A percentile compares a stretch with the other conserved stretches of the same genome.
Conservation (phyloP, 2,329 filamentous ascomycete genomes). For the Trichoderma atroviride region DNA sequence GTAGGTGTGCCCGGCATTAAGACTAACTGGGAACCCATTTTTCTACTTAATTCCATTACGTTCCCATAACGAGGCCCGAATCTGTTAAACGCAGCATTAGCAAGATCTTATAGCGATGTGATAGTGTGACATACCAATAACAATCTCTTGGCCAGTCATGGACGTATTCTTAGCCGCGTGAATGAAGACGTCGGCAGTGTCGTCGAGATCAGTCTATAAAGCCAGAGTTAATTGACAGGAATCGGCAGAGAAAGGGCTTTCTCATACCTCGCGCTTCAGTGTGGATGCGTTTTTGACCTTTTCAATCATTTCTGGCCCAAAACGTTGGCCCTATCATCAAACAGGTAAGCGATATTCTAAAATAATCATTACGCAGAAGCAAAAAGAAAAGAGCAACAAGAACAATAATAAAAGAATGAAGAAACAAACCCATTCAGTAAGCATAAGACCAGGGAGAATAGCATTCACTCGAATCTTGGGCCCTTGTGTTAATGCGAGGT, state of each 20-base stretch:
- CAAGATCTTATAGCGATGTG: too few species aligned
- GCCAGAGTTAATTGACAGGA: neutral
- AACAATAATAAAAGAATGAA: neutral
- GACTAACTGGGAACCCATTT: neutral
- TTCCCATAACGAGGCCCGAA: constrained; percentile 11
- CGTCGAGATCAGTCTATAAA: constrained; percentile 11
- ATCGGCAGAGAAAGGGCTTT: neutral
- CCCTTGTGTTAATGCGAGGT: constrained; percentile 20
- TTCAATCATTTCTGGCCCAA: neutral
- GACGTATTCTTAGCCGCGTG: constrained; percentile 15
- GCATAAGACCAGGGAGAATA: constrained; percentile 17
- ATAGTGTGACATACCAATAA: constrained; percentile 3
- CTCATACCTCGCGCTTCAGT: constrained; percentile 10
- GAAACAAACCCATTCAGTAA: constrained; percentile 23
- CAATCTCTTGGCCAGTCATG: constrained; percentile 23
- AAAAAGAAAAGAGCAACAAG: neutral
- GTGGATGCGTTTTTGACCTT: neutral
- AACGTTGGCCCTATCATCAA: constrained; percentile 9
- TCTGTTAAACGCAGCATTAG: neutral
- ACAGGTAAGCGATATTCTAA: neutral
- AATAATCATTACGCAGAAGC: too few species aligned
- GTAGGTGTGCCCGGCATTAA: neutral
- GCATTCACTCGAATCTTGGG: constrained; percentile 24
- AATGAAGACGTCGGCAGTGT: constrained; percentile 16
- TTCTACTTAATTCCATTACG: neutral